Conservation (phyloP, 768 basidiomycete species). For the Candolleomyces eurysporus region DNA sequence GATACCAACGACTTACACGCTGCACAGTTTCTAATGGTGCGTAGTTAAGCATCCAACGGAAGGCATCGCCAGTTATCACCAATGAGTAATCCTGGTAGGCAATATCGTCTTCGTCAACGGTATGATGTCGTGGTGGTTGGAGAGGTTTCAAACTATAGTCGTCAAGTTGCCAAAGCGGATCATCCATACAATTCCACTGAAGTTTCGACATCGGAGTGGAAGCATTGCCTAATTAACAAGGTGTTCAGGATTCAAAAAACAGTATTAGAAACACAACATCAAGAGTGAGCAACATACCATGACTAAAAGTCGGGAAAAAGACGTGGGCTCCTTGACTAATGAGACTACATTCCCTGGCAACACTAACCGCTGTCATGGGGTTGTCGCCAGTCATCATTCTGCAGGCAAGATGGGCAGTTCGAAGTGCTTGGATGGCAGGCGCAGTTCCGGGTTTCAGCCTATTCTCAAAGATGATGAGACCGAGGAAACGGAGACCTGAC, state of each 20-base stretch:
- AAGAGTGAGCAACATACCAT: conserved; percentile 44
- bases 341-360: conserved; percentile 89
- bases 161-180: conserved; percentile 81
- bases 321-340: conserved; percentile 88
- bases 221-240: conserved; percentile 45
- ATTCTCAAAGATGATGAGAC: conserved; percentile 97
- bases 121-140: conserved; percentile 65
- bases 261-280: neutral
- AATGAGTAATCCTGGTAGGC: conserved; percentile 87
- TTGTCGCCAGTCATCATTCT: conserved; percentile 99
- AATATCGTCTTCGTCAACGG: conserved; percentile 67
- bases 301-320: conserved; percentile 76
- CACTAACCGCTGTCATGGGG: conserved; percentile 92
- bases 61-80: conserved; percentile 91
- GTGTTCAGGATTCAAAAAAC: conserved; percentile 3
- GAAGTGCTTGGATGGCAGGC: conserved; percentile 84
- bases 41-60: conserved; percentile 97
- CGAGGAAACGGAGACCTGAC: conserved; percentile 84
- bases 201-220: conserved; percentile 57
- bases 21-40: conserved; percentile 93
- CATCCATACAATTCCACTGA: conserved; percentile 93
- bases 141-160: conserved; percentile 83
- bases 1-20: conserved; percentile 51
- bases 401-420: conserved; percentile 87
- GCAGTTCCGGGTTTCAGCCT: conserved; percentile 91